These are phyloP conservation scores for Cyphellophora attinorum DNA, from an alignment of 2,329 filamentous ascomycete species.

Conservation along the genomic window DNA sequence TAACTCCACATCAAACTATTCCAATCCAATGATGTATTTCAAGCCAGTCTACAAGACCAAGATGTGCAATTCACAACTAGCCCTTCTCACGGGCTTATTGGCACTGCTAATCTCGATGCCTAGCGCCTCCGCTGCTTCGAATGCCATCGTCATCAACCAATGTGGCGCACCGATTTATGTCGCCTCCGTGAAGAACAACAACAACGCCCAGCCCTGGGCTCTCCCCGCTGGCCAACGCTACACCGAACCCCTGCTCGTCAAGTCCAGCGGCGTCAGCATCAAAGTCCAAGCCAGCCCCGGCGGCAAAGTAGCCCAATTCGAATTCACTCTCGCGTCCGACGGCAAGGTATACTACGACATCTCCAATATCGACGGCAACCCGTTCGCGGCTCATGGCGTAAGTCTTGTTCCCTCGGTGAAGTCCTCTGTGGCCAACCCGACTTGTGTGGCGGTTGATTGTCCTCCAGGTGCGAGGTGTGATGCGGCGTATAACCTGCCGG, in stretches of 20 bases:
- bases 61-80: too few species aligned
- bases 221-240: slow-evolving; percentile 23
- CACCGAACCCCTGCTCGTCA: slow-evolving; percentile 22
- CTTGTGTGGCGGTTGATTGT: slow-evolving; percentile 4
- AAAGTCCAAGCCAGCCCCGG: slow-evolving; percentile 28
- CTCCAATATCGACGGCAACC: slow-evolving; percentile 29
- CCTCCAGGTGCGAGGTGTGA: slow-evolving; percentile 2
- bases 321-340: slow-evolving; percentile 28
- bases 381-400: slow-evolving; percentile 21
- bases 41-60: too few species aligned
- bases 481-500: slow-evolving; percentile 5
- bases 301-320: slow-evolving; percentile 26
- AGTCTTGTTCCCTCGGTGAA: slow-evolving; percentile 4
- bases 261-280: slow-evolving; percentile 29
- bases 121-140: slow-evolving; percentile 23
- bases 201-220: slow-evolving; percentile 20
- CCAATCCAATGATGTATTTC: too few species aligned
- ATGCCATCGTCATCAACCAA: slow-evolving; percentile 27
- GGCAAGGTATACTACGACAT: slow-evolving; percentile 29
- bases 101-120: too few species aligned
- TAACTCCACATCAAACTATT: too few species aligned
- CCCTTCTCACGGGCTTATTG: too few species aligned
- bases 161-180: slow-evolving; percentile 24
- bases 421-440: slow-evolving; percentile 3
- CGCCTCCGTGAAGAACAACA: slow-evolving; percentile 26